Evolutionary conservation across 176 grass and related monocot species (phyloP), one percentile per base, ranked within the genome.

Genomic region (Aegilops umbellulata): DNA sequence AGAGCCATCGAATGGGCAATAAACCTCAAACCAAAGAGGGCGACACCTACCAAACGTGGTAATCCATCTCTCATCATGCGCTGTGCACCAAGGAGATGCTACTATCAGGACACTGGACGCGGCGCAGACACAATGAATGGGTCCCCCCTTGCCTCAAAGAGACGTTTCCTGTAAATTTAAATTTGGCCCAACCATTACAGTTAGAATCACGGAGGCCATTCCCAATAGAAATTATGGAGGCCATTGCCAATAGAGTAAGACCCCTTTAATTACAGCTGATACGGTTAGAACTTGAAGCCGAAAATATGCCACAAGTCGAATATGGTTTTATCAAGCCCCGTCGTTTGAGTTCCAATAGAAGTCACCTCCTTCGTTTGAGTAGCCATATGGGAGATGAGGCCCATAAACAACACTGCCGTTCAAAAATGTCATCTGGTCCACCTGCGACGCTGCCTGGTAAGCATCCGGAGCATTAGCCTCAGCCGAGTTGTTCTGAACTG

Each of bases 341-440:
- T 83, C 82, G 69, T 78, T 94, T 74, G 92, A 83, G 75, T 77
- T 91, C 89, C 93, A 89, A 85, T 88, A 89, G 34, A 86, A 85
- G 23, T 92, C 86, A 66, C 82, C 75, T 83, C 80, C 90, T 86
- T 90, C 88, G 49, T 79, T 65, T 0, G 86, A 83, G 86, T 97
- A 94, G 30, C 77, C 75, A 31, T 93, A 92, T 4, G 86, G 93
- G 55, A 91, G 90, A 89, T 84, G 92, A 81, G 95, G 93, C 3
- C 42, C 42, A 44, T 44, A 44, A 13, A 44, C 42, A 44, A 44
- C 42, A 44, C 42, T 44, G 42, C 42, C 42, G 11, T 44, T 44
- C 42, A 44, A 44, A 44, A 44, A 44, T 4, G 42, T 44, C 42
- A 44, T 44, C 42, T 44, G 42, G 42, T 44, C 42, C 11, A 12